These are phyloP conservation scores for Staphylotrichum tortipilum DNA, from an alignment of 495 filamentous ascomycete species.

Conservation along the genomic window DNA sequence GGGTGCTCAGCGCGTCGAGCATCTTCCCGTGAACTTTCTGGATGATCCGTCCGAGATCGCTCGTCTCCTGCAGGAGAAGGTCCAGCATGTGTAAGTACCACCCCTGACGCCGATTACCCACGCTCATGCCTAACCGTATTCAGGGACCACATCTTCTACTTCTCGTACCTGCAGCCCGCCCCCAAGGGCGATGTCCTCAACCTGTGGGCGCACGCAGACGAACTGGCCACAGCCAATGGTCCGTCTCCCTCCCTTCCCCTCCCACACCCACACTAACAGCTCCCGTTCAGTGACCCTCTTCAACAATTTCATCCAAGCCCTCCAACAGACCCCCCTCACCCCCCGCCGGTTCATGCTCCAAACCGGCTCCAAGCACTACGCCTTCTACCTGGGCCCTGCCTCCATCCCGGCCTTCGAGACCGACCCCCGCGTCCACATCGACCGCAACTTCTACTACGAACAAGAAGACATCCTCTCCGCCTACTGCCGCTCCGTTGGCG, in stretches of 20 bases:
- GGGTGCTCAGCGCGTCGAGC: constrained; percentile 29
- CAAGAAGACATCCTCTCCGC: constrained; percentile 40
- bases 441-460: constrained; percentile 45
- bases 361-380: constrained; percentile 45
- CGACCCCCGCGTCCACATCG: constrained; percentile 34
- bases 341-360: constrained; percentile 45
- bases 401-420: constrained; percentile 37
- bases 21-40: constrained; percentile 42
- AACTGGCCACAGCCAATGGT: constrained; percentile 36
- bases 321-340: constrained; percentile 31
- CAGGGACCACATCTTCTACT: constrained; percentile 48
- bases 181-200: constrained; percentile 26
- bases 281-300: constrained; percentile 34
- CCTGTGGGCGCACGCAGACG: constrained; percentile 40
- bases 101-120: neutral
- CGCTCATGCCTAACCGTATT: constrained; percentile 7
- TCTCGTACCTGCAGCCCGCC: constrained; percentile 43
- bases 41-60: constrained; percentile 33
- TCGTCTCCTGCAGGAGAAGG: constrained; percentile 18
- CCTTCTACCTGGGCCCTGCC: constrained; percentile 41
- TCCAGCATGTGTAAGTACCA: constrained; percentile 17
- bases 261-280: too few species aligned
- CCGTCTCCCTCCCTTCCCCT: neutral
- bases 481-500: constrained; percentile 25
- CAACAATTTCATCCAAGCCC: constrained; percentile 38